Conservation (phyloP, 805 yeast species). For the Metschnikowia chrysomelidarum region DNA sequence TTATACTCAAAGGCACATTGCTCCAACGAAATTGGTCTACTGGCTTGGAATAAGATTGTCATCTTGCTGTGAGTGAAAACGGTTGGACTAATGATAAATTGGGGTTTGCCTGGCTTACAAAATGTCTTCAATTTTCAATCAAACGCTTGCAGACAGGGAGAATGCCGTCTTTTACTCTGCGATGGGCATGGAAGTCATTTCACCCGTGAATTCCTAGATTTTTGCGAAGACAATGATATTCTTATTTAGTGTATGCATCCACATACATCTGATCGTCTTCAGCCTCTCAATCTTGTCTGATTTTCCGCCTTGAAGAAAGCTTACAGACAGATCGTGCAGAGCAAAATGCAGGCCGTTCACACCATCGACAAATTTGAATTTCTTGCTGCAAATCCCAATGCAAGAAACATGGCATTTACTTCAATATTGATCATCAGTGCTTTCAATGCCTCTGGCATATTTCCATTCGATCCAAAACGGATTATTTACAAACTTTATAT, state of each 20-base stretch:
- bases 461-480: too few relatives aligned
- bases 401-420: too few relatives aligned
- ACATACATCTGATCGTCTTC: conserved; percentile 2
- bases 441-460: too few relatives aligned
- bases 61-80: not conserved
- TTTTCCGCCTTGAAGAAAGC: not conserved
- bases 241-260: conserved; percentile 3
- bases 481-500: too few relatives aligned
- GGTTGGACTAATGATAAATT: not conserved
- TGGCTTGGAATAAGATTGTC: not conserved
- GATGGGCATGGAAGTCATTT: conserved; percentile 5
- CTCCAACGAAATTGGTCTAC: not conserved
- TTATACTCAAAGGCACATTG: not conserved
- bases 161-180: not conserved
- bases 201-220: not conserved
- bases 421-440: too few relatives aligned
- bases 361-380: too few relatives aligned
- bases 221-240: conserved; percentile 1
- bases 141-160: not conserved
- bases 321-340: conserved; percentile 8
- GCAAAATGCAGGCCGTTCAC: too few relatives aligned
- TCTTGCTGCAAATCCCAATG: too few relatives aligned
- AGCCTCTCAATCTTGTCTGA: not conserved
- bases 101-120: not conserved
- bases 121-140: not conserved